Base-by-base conservation (phyloP, 73 alveolate species). In the Paramecium primaurelia region DNA sequence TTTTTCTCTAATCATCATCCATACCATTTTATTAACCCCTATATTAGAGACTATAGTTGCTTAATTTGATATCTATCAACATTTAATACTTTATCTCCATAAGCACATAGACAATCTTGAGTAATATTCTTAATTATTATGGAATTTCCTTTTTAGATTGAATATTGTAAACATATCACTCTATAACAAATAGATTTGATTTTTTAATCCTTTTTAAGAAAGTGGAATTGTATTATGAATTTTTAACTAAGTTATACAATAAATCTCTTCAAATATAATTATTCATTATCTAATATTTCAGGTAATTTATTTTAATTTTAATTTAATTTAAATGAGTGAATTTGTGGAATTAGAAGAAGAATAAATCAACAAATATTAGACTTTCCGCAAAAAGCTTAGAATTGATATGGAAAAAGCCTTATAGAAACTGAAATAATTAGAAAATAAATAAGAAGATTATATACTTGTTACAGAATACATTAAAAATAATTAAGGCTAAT, bases 1-100 rank as follows among this genome's bases (percentile, higher is more conserved):
- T 32, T 47, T 80, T 80, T 12, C 32, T 26, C 32, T 80, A 32
- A 25, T 80, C 91, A 80, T 80, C 91, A 38, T 42, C 84, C 84
- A 64, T 28, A 0, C 84, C 84, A 5, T 28, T 0, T 64, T 28
- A 64, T 64, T 32, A 28, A 25, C 84, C 84, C 60, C 60, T 49
- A n/a, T 8, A 16, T 49, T 12, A 73, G 22, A n/a, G 58, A n/a
- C 10, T 37, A 37, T 73, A 16, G 1, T 38, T 2, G 5, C 11
- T 9, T 73, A 9, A 73, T 10, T 73, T 32, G 47, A 36, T 73
- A 73, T 36, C 87, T 68, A 36, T 38, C 34, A 11, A 73, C 36
- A 1, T 68, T 68, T 37, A 73, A 37, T 11, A 73, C 12, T 26
- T 40, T 28, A 80, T 80, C 71, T 32, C 73, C 91, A 80, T 26